Evolutionary conservation across 176 grass and related monocot species (phyloP).

Genomic region (Oryza glumipatula): DNA sequence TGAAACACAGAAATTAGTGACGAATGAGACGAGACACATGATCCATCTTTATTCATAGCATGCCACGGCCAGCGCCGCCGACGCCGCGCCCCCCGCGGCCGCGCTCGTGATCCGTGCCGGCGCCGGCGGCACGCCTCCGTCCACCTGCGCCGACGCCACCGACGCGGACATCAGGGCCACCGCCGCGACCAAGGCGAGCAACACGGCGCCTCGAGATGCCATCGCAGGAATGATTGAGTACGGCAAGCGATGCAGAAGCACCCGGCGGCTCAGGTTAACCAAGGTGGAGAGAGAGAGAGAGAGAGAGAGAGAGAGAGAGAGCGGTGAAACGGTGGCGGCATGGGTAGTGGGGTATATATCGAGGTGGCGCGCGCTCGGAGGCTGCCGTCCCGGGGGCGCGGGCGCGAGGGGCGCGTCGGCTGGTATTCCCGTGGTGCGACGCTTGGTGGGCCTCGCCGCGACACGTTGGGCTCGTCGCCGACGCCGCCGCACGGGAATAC

Average conservation of each 20-base stretch:
- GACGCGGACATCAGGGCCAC: slow-evolving; percentile 55
- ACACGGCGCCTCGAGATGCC: slow-evolving; percentile 53
- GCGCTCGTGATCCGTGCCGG: slow-evolving; percentile 55
- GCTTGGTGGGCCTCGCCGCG: slow-evolving; percentile 29
- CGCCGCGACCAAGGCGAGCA: slow-evolving; percentile 37
- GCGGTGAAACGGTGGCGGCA: not conserved
- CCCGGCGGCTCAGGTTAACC: not conserved
- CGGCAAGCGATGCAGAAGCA: not conserved
- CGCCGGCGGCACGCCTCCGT: slow-evolving; percentile 39
- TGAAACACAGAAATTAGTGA: too few relatives aligned
- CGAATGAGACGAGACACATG: too few relatives aligned
- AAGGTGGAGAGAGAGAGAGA: too few relatives aligned
- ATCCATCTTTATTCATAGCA: slow-evolving; percentile 17
- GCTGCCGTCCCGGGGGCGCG: slow-evolving; percentile 3
- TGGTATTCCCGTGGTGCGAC: not conserved
- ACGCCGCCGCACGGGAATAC: too few relatives aligned
- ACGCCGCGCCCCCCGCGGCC: slow-evolving; percentile 46
- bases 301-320: not conserved
- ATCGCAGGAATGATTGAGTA: slow-evolving; percentile 23
- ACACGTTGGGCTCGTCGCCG: slow-evolving; percentile 34
- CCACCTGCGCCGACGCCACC: slow-evolving; percentile 52
- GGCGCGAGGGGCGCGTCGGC: not conserved
- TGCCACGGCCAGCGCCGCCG: slow-evolving; percentile 44
- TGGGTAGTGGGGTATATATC: slow-evolving; percentile 34
- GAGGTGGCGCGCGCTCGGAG: slow-evolving; percentile 29